phyloP scores from a whole-genome alignment of 768 basidiomycete genomes.

The Lentinula lateritia region DNA sequence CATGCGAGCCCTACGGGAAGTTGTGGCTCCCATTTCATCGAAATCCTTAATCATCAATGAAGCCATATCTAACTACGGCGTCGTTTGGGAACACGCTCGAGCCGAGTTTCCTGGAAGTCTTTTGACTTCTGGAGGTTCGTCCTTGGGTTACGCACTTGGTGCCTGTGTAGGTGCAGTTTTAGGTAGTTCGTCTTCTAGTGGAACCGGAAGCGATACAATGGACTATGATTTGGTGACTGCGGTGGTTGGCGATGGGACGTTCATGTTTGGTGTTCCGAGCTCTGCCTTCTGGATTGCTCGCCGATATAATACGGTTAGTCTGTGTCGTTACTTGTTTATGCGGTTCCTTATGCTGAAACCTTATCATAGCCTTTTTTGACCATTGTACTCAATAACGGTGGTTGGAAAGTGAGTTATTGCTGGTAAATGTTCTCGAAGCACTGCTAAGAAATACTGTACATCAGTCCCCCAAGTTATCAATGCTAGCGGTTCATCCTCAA shows the following conservation, averaged over 20 bases:
- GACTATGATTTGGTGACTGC: conserved; percentile 49
- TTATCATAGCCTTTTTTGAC: conserved; percentile 58
- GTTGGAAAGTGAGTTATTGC: conserved; percentile 46
- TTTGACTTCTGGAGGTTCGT: conserved; percentile 55
- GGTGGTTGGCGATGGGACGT: conserved; percentile 69
- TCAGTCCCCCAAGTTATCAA: conserved; percentile 56
- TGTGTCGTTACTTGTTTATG: neutral
- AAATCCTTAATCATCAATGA: conserved; percentile 55
- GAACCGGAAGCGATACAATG: conserved; percentile 15
- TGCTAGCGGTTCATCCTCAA: conserved; percentile 58
- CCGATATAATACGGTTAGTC: conserved; percentile 56
- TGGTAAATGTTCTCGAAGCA: neutral
- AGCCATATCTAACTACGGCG: conserved; percentile 49
- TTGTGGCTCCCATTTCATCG: conserved; percentile 10
- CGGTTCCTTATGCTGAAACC: too few relatives aligned
- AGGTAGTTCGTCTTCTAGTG: conserved; percentile 4
- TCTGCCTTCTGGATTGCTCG: conserved; percentile 72
- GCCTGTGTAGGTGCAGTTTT: conserved; percentile 56
- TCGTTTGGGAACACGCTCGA: conserved; percentile 54
- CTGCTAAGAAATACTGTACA: conserved; percentile 2
- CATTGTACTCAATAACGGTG: conserved; percentile 67
- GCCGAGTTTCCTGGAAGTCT: conserved; percentile 45
- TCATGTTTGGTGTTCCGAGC: conserved; percentile 59
- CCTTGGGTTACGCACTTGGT: conserved; percentile 65
- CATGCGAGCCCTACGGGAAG: conserved; percentile 39